phyloP scores from a whole-genome alignment of 257 asterid genomes.

The Ocimum tenuiflorum region DNA sequence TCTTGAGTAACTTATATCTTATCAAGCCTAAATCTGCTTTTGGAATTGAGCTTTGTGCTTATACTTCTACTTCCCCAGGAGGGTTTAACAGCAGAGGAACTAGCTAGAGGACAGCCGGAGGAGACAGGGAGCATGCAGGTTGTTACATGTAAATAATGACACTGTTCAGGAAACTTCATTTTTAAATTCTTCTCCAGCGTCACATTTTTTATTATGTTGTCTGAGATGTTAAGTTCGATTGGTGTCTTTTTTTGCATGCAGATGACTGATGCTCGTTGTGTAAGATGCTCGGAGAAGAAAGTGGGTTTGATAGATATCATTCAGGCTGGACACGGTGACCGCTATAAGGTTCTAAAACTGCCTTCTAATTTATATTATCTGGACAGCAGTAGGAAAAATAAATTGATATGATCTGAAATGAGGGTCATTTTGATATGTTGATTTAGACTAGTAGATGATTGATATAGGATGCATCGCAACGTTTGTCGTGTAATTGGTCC shows the following conservation, averaged over 20 bases:
- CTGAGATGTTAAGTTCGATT: background rate
- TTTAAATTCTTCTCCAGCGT: background rate
- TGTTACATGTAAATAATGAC: conserved; percentile 1
- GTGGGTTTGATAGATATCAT: conserved; percentile 64
- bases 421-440: background rate
- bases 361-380: background rate
- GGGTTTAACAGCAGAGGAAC: conserved; percentile 85
- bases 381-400: background rate
- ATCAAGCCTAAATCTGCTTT: conserved; percentile 2
- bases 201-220: background rate
- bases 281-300: conserved; percentile 56
- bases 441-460: background rate
- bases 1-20: background rate
- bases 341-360: conserved; percentile 52
- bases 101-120: conserved; percentile 66
- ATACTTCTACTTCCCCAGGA: conserved; percentile 41
- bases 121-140: conserved; percentile 64
- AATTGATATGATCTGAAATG: background rate
- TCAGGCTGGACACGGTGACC: conserved; percentile 68
- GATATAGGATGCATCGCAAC: background rate
- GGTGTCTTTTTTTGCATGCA: conserved; percentile 20
- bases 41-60: background rate
- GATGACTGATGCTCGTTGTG: conserved; percentile 93
- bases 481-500: background rate
- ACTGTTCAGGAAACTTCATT: conserved; percentile 11